A percentile compares a stretch with the other conserved stretches of the same genome.
phyloP scores from a whole-genome alignment of 345 rosid species.

The Eucalyptus pauciflora region DNA sequence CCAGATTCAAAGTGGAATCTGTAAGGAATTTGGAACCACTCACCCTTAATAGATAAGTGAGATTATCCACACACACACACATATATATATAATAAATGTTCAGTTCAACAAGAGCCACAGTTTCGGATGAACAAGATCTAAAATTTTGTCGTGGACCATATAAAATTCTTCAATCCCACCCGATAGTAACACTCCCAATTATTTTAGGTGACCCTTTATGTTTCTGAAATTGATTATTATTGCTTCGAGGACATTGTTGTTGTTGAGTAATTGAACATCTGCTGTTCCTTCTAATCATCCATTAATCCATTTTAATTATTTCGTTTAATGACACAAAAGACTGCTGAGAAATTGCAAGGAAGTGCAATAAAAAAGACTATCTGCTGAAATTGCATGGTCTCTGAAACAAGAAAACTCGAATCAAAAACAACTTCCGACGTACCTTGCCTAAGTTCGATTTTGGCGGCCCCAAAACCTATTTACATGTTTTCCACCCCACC shows the following conservation, averaged over 20 bases:
- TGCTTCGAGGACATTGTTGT: background rate
- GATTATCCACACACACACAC: background rate
- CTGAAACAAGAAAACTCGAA: background rate
- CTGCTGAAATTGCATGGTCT: background rate
- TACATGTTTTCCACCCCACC: background rate
- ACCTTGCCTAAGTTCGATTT: background rate
- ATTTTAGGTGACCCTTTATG: too few relatives aligned
- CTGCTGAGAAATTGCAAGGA: background rate
- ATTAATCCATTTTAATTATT: background rate
- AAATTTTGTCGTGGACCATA: background rate
- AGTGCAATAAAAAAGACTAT: background rate
- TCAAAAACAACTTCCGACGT: background rate
- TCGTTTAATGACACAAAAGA: background rate
- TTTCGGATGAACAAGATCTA: background rate
- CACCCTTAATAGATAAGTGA: background rate
- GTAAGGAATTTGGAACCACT: fast-evolving
- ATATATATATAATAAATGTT: background rate
- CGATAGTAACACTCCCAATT: background rate
- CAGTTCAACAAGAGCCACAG: background rate
- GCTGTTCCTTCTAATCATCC: background rate
- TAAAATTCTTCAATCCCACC: background rate
- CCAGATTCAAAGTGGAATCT: fast-evolving
- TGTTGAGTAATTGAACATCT: background rate
- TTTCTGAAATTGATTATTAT: background rate
- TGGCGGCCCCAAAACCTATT: background rate